Conservation (phyloP, 2,329 filamentous ascomycete genomes). For the Grosmannia clavigera region DNA sequence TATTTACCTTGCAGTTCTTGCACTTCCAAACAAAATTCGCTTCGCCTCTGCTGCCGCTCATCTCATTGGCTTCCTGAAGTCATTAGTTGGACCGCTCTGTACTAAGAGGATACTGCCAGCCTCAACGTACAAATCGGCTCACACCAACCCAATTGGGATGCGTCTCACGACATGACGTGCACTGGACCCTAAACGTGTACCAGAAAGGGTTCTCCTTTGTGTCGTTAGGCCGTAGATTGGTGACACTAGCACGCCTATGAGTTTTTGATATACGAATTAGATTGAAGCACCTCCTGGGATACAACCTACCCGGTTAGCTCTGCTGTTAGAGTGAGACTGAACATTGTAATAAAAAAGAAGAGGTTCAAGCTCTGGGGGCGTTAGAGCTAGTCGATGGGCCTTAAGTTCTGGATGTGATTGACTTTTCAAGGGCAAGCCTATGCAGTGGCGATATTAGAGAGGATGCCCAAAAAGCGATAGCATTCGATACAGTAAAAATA, state of each 20-base stretch:
- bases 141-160: slow-evolving; percentile 80
- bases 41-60: slow-evolving; percentile 86
- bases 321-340: slow-evolving; percentile 52
- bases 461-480: background rate
- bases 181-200: slow-evolving; percentile 97
- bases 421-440: too few relatives aligned
- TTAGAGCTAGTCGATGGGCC: background rate
- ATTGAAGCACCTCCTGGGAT: background rate
- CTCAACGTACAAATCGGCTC: slow-evolving; percentile 65
- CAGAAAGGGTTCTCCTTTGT: slow-evolving; percentile 74
- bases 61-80: slow-evolving; percentile 68
- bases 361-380: background rate
- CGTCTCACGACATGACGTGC: slow-evolving; percentile 88
- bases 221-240: slow-evolving; percentile 75
- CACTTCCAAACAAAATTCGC: slow-evolving; percentile 99
- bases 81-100: background rate
- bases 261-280: background rate
- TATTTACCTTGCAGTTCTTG: slow-evolving; percentile 81
- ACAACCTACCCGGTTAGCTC: slow-evolving; percentile 52
- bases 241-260: slow-evolving; percentile 50
- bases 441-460: too few relatives aligned
- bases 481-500: background rate
- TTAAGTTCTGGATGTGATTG: background rate
- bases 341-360: slow-evolving; percentile 34
- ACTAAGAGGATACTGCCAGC: background rate